Conservation (phyloP, 805 yeast genomes). For the Wickerhamomyces ciferrii region DNA sequence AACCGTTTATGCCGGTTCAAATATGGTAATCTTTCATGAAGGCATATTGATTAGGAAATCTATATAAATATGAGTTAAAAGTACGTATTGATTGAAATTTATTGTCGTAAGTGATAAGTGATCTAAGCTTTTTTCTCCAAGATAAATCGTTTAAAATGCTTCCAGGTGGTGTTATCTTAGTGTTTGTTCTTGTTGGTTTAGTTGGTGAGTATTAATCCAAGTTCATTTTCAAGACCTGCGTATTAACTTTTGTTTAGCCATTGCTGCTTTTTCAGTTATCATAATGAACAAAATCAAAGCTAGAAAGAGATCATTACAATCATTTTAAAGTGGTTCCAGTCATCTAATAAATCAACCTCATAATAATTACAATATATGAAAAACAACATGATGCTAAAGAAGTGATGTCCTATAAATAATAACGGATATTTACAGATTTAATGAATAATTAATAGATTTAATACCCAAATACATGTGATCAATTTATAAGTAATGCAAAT, state of each 20-base stretch:
- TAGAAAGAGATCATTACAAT: conserved; percentile 3
- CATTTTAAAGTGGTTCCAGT: neutral
- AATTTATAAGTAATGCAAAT: too few species aligned
- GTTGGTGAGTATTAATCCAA: neutral
- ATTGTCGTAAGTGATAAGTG: too few species aligned
- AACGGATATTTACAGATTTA: too few species aligned
- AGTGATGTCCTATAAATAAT: too few species aligned
- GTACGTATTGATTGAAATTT: too few species aligned
- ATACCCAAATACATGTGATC: too few species aligned
- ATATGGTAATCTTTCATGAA: neutral
- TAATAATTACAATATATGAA: too few species aligned
- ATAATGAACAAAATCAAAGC: neutral
- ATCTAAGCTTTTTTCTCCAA: neutral
- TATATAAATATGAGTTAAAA: too few species aligned
- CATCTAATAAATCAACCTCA: too few species aligned
- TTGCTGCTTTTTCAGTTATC: neutral
- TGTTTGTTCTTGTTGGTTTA: conserved; percentile 2
- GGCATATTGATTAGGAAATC: neutral
- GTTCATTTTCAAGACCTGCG: too few species aligned
- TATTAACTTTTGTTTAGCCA: neutral
- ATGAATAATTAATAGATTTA: too few species aligned
- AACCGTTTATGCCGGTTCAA: neutral
- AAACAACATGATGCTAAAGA: too few species aligned
- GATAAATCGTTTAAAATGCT: neutral
- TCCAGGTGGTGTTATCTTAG: conserved; percentile 8